Evolutionary conservation across 441 rosid species (phyloP), one percentile per base, ranked within the genome.

Genomic region (Croton laevigatus): DNA sequence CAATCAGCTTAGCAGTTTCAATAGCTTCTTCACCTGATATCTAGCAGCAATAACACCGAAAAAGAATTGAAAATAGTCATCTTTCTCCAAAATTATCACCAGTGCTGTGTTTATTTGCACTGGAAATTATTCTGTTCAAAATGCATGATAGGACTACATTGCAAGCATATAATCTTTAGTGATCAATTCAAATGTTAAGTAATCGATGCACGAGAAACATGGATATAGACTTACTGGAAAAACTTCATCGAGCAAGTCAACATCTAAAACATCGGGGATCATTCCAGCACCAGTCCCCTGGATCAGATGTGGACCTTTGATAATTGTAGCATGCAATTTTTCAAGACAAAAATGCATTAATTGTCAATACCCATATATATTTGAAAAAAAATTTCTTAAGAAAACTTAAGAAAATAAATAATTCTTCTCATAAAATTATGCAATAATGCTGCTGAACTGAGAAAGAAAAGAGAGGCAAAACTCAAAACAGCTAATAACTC

Each of bases 11-110:
- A 5, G 94, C 85, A 60, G 93, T 86, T 81, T 88, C 96, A 40
- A 88, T 82, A 6, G 96, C 91, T 77, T 90, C 94, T 53, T 84
- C 86, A 48, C 96, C 73, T 9, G 88, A 57, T 70, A 91, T 82
- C 94, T 92, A 58, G 40, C 19, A 20, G 40, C 9, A 13, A 62
- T 36, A 45, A 20, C 22, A 60, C 52, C n/a, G 16, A 17, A 8
- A 57, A 23, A 57, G 12, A 57, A 57, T 11, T 10, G 37, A 57
- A 57, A 61, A 19, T 2, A 34, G 6, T 37, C 22, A 17, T 54
- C 20, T 22, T 8, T n/a, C n/a, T 6, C 0, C 42, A 38, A 5
- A 13, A 49, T 13, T 49, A 14, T 49, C 13, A 46, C 51, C 1
- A 49, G 5, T 14, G 54, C 19, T 48, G 22, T 22, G 16, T 22